Evolutionary conservation across 768 basidiomycete genomes (phyloP).

Genomic region (Roridomyces roridus): DNA sequence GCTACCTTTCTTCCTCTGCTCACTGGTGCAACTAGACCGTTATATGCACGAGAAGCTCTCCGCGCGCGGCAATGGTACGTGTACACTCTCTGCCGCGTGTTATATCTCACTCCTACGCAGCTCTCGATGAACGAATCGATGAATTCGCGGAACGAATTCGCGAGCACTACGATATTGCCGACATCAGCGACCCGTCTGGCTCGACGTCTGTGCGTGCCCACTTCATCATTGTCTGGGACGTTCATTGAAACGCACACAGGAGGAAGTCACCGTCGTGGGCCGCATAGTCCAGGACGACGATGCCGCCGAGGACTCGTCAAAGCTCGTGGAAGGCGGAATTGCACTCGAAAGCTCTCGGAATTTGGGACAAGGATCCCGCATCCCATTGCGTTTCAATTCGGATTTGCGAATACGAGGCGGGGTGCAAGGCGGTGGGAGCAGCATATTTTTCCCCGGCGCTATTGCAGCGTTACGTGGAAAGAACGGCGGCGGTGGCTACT

Average conservation of each 20-base stretch:
- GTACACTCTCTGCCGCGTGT: neutral
- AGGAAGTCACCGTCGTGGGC: conserved; percentile 73
- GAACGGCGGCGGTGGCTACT: conserved; percentile 91
- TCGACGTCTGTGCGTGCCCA: conserved; percentile 46
- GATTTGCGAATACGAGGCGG: conserved; percentile 70
- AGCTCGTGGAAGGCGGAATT: conserved; percentile 77
- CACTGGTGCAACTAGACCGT: conserved; percentile 54
- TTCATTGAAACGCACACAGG: conserved; percentile 42
- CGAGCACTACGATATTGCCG: conserved; percentile 71
- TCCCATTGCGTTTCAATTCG: conserved; percentile 75
- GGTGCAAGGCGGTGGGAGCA: conserved; percentile 62
- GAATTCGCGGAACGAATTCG: conserved; percentile 79
- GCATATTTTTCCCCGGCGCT: conserved; percentile 88
- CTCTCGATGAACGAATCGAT: conserved; percentile 87
- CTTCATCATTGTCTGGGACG: neutral
- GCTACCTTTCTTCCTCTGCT: neutral
- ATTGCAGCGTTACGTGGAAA: conserved; percentile 86
- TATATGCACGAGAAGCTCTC: conserved; percentile 96
- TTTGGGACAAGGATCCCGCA: conserved; percentile 67
- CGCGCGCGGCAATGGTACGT: conserved; percentile 80
- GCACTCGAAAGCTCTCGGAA: conserved; percentile 85
- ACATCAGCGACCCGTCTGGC: conserved; percentile 75
- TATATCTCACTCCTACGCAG: conserved; percentile 41
- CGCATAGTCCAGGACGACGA: conserved; percentile 77
- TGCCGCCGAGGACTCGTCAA: conserved; percentile 54